These are phyloP conservation scores for Psilocybe cubensis DNA, from an alignment of 768 basidiomycete genomes.

Conservation along the genomic window DNA sequence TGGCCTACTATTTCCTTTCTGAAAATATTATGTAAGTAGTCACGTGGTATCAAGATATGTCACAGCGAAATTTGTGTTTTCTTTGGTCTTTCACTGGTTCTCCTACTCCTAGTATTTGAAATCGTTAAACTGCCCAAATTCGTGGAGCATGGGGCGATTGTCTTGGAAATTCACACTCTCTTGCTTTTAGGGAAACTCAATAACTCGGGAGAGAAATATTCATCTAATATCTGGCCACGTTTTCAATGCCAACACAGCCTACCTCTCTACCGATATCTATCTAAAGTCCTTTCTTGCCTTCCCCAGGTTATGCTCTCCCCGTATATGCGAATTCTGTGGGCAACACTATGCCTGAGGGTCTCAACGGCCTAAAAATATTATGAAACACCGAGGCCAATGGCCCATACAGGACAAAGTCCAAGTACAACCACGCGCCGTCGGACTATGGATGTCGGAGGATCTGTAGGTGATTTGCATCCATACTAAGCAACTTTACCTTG, in stretches of 20 bases:
- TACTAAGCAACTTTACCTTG: constrained; percentile 14
- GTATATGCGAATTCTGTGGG: background rate
- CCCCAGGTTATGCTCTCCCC: constrained; percentile 2
- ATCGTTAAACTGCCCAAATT: no score
- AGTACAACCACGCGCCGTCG: constrained; percentile 24
- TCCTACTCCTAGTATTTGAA: no score
- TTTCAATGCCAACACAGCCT: constrained; percentile 19
- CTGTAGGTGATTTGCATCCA: constrained; percentile 16
- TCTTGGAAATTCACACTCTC: no score
- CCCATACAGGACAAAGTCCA: constrained; percentile 23
- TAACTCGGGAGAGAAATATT: background rate
- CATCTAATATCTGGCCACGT: constrained; percentile 14
- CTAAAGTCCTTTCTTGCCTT: background rate
- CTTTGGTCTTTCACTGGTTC: no score
- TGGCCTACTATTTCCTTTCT: background rate
- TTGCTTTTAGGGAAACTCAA: background rate
- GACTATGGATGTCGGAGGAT: constrained; percentile 21
- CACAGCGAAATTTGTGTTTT: background rate
- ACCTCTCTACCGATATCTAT: background rate
- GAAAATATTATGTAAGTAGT: background rate
- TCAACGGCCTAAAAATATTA: constrained; percentile 8
- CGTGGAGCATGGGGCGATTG: no score
- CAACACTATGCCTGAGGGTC: background rate
- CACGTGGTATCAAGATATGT: background rate
- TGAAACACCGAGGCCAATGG: constrained; percentile 21